phyloP scores from a whole-genome alignment of 148 eudicot species.

The Salicornia ramosissima region DNA sequence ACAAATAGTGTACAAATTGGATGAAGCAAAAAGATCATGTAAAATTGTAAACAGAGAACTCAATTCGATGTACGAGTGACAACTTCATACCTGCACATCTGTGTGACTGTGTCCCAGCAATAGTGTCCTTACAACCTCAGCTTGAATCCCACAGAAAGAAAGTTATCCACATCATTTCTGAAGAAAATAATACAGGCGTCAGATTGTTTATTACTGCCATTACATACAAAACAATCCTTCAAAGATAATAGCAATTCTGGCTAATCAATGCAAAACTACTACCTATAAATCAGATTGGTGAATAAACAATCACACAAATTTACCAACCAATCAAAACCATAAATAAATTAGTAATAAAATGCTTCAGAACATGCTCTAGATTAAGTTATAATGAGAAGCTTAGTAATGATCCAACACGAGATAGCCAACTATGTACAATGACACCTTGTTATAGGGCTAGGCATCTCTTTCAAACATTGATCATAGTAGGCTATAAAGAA shows the following conservation, averaged over 20 bases:
- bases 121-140: conserved; percentile 15
- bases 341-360: background rate
- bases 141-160: conserved; percentile 24
- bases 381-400: background rate
- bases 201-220: background rate
- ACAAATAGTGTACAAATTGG: too few species aligned
- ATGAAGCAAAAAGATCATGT: too few species aligned
- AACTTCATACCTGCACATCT: background rate
- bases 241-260: background rate
- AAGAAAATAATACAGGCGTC: background rate
- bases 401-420: too few species aligned
- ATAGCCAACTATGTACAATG: too few species aligned
- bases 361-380: background rate
- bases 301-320: too few species aligned
- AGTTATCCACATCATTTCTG: conserved; percentile 15
- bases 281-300: too few species aligned
- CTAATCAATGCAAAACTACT: background rate
- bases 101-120: background rate
- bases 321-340: background rate
- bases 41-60: background rate
- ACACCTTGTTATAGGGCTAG: background rate
- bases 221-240: background rate
- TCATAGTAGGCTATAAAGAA: background rate
- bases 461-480: background rate
- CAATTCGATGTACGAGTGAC: background rate